Conservation (phyloP, 805 yeast species). For the Teunomyces gatunensis region DNA sequence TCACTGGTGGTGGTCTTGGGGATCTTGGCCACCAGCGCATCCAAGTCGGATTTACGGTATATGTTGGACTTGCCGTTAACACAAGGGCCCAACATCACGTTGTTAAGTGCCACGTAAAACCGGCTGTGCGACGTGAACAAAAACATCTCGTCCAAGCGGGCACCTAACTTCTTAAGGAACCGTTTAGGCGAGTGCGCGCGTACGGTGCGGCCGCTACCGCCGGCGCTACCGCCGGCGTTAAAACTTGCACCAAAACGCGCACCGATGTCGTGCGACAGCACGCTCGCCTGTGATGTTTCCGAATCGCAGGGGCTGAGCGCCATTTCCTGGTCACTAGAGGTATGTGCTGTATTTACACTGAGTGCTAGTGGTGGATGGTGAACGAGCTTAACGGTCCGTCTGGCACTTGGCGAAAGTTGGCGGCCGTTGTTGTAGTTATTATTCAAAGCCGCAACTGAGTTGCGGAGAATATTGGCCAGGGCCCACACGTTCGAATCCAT, state of each 20-base stretch:
- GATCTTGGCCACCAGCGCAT: conserved; percentile 50
- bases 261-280: neutral
- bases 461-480: conserved; percentile 55
- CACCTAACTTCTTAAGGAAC: conserved; percentile 44
- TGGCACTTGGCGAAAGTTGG: conserved; percentile 16
- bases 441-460: conserved; percentile 57
- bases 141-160: conserved; percentile 81
- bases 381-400: conserved; percentile 57
- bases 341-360: conserved; percentile 23
- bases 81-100: conserved; percentile 76
- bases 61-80: conserved; percentile 88
- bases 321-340: conserved; percentile 22
- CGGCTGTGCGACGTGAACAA: conserved; percentile 80
- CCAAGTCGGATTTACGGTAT: conserved; percentile 66
- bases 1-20: conserved; percentile 13
- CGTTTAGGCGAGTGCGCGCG: conserved; percentile 6
- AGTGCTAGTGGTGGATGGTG: conserved; percentile 80
- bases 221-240: neutral
- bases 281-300: neutral
- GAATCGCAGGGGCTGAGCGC: conserved; percentile 16
- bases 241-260: neutral
- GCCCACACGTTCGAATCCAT: conserved; percentile 86
- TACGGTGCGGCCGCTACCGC: neutral
- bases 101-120: conserved; percentile 77
- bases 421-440: conserved; percentile 53